Conservation (phyloP, 176 grass and related monocot species). For the Oryza nivara region DNA sequence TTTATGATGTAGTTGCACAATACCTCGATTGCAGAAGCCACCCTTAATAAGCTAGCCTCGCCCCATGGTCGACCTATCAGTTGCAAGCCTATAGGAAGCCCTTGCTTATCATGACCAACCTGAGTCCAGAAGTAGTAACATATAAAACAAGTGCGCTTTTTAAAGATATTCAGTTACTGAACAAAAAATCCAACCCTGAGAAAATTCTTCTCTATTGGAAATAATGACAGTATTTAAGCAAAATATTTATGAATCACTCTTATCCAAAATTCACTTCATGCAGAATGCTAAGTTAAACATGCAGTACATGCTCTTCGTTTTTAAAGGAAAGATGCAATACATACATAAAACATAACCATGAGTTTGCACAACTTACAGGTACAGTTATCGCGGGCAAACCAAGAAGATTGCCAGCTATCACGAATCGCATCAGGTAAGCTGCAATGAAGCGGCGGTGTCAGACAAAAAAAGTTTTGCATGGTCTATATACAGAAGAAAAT, state of each 20-base stretch:
- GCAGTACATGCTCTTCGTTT: neutral
- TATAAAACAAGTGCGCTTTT: neutral
- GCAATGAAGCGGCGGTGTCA: slow-evolving; percentile 28
- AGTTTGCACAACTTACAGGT: slow-evolving; percentile 65
- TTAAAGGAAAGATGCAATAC: slow-evolving; percentile 18
- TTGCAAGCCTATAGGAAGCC: slow-evolving; percentile 92
- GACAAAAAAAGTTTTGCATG: neutral
- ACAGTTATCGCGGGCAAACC: slow-evolving; percentile 93
- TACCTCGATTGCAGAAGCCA: slow-evolving; percentile 92
- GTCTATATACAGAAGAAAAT: neutral
- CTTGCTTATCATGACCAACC: slow-evolving; percentile 92
- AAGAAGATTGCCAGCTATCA: slow-evolving; percentile 88
- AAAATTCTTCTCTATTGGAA: slow-evolving; percentile 18
- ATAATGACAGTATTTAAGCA: neutral
- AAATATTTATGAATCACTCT: neutral
- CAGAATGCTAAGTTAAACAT: neutral
- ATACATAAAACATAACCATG: neutral
- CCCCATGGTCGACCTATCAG: slow-evolving; percentile 96
- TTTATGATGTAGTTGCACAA: neutral
- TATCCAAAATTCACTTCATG: neutral
- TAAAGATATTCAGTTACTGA: neutral
- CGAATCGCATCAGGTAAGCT: slow-evolving; percentile 87
- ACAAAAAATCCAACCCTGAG: neutral
- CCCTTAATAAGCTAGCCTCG: slow-evolving; percentile 90
- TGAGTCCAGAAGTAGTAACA: slow-evolving; percentile 34